Percentiles rank a stretch among this genome's conserved stretches.
Conservation (phyloP, 1,284 basidiomycete species). For the Malassezia caprae region DNA sequence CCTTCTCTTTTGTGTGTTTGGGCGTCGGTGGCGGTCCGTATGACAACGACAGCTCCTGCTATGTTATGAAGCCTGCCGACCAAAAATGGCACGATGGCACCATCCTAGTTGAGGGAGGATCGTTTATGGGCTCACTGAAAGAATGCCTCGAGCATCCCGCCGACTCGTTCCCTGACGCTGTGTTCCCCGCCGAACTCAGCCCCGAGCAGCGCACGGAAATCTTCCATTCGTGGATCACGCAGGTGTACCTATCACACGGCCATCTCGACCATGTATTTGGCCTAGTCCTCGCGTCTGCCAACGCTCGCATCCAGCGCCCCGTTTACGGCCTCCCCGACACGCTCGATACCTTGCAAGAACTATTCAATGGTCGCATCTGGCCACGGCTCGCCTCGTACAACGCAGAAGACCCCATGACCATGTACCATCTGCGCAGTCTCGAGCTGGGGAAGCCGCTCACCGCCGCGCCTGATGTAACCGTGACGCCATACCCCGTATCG, state of each 20-base stretch:
- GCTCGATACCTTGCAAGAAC: constrained; percentile 59
- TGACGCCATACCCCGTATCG: neutral
- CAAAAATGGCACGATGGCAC: constrained; percentile 44
- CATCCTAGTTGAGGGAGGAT: constrained; percentile 47
- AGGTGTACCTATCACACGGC: constrained; percentile 61
- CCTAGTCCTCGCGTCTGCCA: constrained; percentile 65
- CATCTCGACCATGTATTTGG: constrained; percentile 71
- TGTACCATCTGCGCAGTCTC: constrained; percentile 31
- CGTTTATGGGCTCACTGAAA: constrained; percentile 39
- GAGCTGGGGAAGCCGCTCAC: neutral
- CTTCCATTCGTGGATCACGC: constrained; percentile 34
- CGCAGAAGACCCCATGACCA: constrained; percentile 48
- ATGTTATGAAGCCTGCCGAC: constrained; percentile 48
- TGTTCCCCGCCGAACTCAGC: constrained; percentile 25
- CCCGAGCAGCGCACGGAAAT: constrained; percentile 31
- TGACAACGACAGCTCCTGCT: constrained; percentile 49
- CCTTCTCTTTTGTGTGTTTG: constrained; percentile 44
- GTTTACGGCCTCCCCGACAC: constrained; percentile 59
- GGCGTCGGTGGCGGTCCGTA: constrained; percentile 50
- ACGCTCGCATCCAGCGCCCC: constrained; percentile 58
- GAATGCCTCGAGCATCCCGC: constrained; percentile 34
- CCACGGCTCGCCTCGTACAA: constrained; percentile 68
- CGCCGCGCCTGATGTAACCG: neutral
- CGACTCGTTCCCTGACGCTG: constrained; percentile 30
- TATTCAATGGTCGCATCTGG: constrained; percentile 72